phyloP scores from a whole-genome alignment of 352 stramenopile species.

The Globisporangium ultimum region DNA sequence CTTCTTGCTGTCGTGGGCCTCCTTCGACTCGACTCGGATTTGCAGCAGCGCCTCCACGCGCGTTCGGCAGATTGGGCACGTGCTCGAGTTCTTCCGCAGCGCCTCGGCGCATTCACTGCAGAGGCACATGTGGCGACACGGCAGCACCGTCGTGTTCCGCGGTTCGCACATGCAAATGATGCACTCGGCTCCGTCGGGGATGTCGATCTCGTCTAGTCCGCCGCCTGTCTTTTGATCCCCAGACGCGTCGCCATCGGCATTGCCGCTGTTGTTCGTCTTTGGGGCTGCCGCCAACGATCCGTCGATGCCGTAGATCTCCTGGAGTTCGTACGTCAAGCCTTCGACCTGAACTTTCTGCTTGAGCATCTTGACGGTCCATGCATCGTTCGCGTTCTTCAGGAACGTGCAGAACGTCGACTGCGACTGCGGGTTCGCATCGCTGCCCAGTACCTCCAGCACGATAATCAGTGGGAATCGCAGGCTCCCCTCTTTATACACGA shows the following conservation, averaged over 20 bases:
- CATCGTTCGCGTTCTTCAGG: conserved; percentile 28
- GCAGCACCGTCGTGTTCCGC: conserved; percentile 79
- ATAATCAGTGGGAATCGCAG: conserved; percentile 66
- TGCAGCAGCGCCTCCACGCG: conserved; percentile 73
- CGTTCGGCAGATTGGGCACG: conserved; percentile 80
- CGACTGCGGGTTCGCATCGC: conserved; percentile 46
- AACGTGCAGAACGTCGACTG: conserved; percentile 83
- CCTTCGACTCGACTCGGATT: conserved; percentile 63
- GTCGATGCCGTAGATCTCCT: conserved; percentile 88
- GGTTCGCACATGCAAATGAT: conserved; percentile 85
- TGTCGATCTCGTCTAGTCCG: conserved; percentile 41
- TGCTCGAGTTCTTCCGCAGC: conserved; percentile 66
- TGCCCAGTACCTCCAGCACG: conserved; percentile 54
- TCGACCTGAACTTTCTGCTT: conserved; percentile 82
- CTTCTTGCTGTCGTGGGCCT: conserved; percentile 22
- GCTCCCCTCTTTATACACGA: conserved; percentile 40
- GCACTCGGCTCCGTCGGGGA: conserved; percentile 79
- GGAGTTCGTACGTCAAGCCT: conserved; percentile 78
- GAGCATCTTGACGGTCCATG: conserved; percentile 69
- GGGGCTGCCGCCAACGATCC: conserved; percentile 53
- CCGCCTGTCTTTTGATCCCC: conserved; percentile 11
- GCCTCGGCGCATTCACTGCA: conserved; percentile 77
- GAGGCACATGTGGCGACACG: conserved; percentile 87
- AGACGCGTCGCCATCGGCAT: conserved; percentile 4
- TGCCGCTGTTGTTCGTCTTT: conserved; percentile 20